These are phyloP conservation scores for Neurospora intermedia DNA, from an alignment of 495 filamentous ascomycete genomes.

Conservation along the genomic window DNA sequence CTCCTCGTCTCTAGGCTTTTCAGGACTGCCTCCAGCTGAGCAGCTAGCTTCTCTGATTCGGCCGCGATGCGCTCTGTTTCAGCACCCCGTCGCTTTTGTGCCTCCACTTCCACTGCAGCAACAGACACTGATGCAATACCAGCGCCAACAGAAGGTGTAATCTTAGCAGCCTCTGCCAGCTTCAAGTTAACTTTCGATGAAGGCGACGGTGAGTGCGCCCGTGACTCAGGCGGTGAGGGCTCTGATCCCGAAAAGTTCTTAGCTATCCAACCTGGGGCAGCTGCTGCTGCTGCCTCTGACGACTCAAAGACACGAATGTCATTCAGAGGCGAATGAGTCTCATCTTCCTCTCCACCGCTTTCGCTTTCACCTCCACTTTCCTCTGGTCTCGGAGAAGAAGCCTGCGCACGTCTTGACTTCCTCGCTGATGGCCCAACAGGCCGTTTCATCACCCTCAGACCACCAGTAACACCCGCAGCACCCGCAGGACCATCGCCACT, in stretches of 20 bases:
- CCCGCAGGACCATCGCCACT: neutral
- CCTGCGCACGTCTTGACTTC: neutral
- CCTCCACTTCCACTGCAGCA: neutral
- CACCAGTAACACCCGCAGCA: neutral
- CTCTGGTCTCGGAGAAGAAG: neutral
- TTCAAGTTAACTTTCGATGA: slow-evolving; percentile 1
- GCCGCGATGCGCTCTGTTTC: slow-evolving; percentile 19
- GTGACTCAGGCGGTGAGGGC: neutral
- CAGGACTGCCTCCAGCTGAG: slow-evolving; percentile 26
- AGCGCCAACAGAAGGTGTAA: neutral
- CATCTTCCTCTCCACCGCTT: neutral
- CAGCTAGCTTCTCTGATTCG: slow-evolving; percentile 31
- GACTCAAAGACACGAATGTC: neutral
- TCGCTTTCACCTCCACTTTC: neutral
- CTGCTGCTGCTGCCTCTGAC: neutral
- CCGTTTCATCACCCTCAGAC: neutral
- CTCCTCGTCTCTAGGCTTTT: slow-evolving; percentile 30
- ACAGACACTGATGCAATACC: neutral
- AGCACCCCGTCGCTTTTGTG: slow-evolving; percentile 1
- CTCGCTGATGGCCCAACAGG: neutral
- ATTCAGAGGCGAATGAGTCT: neutral
- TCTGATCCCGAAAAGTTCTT: neutral
- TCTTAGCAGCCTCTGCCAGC: slow-evolving; percentile 6
- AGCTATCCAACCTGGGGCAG: neutral
- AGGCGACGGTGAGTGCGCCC: neutral